Percentiles rank a stretch among this genome's conserved stretches.
These are phyloP conservation scores for Sporothrix protearum DNA, from an alignment of 2,329 filamentous ascomycete genomes.

Conservation along the genomic window DNA sequence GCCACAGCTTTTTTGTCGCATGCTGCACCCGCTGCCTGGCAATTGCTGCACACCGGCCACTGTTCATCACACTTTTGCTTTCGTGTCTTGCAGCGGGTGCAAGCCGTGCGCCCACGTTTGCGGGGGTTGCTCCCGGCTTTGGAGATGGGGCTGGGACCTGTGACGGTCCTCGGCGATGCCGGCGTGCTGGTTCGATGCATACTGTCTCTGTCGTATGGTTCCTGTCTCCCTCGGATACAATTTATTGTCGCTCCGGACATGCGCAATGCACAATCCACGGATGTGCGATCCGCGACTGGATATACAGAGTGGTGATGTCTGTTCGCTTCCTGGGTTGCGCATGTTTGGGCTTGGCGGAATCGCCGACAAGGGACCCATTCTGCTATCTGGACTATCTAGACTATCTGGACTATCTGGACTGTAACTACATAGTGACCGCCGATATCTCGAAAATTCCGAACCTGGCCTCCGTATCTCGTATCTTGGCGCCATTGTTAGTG, in stretches of 20 bases:
- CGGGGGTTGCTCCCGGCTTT: conserved; percentile 51
- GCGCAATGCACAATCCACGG: neutral
- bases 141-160: neutral
- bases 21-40: conserved; percentile 1
- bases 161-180: neutral
- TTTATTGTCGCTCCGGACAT: neutral
- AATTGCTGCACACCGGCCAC: conserved; percentile 21
- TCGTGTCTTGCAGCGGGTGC: conserved; percentile 70
- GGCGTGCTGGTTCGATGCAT: neutral
- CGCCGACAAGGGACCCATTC: neutral
- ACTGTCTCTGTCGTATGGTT: neutral
- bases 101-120: conserved; percentile 71
- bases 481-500: neutral
- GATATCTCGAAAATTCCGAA: neutral
- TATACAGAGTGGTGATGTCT: neutral
- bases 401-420: neutral
- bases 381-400: neutral
- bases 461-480: neutral
- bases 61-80: conserved; percentile 46
- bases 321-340: neutral
- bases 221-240: neutral
- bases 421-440: neutral
- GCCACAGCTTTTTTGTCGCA: conserved; percentile 18
- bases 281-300: neutral
- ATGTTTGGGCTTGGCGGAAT: neutral